Base-by-base conservation (phyloP, 2,329 filamentous ascomycete species). In the Mollisiaceae sp. region DNA sequence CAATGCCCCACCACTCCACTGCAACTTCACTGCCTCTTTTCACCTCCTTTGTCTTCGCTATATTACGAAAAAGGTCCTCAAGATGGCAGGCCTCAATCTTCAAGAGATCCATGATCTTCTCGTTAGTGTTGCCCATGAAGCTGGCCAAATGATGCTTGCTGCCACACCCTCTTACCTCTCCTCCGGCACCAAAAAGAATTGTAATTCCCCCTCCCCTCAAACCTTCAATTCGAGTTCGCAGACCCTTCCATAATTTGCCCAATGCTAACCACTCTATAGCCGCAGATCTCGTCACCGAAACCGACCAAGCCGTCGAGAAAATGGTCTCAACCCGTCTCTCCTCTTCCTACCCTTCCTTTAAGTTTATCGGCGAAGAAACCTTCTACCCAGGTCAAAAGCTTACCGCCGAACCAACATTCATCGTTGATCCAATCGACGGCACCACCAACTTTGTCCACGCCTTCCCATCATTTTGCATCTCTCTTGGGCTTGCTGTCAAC, bases 391-490 rank as follows among this genome's bases (percentile, higher is more conserved):
- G 90, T 72, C 79, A 83, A 67, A 80, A 78, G 52, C 81, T 94
- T 56, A 89, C 87, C 0, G 77, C 82, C 36, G 83, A 83, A 18
- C 91, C 91, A 1, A 94, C 91, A 52, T 94, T 94, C 79, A 85
- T 94, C 74, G 89, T 91, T 70, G 91, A 94, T 76, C 91, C 91
- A 54, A 93, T 94, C 72, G 91, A 94, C 79, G 91, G 90, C 74
- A 93, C 87, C 8, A 92, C 89, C 59, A 94, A 94, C 82, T 93
- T 94, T 74, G 85, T 94, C 56, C 91, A 94, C 78, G 85, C 85
- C 22, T 90, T 92, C 78, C 90, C 90, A 4, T 84, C 87, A 72
- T 90, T 91, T 67, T 91, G 88, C 79, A 89, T 94, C 79, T 92
- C 90, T 12, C 86, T 94, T 39, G 91, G 91, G 55, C 83, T 94